These are phyloP conservation scores for Theileria sp. DNA, from an alignment of 169 alveolate species.

Conservation along the genomic window DNA sequence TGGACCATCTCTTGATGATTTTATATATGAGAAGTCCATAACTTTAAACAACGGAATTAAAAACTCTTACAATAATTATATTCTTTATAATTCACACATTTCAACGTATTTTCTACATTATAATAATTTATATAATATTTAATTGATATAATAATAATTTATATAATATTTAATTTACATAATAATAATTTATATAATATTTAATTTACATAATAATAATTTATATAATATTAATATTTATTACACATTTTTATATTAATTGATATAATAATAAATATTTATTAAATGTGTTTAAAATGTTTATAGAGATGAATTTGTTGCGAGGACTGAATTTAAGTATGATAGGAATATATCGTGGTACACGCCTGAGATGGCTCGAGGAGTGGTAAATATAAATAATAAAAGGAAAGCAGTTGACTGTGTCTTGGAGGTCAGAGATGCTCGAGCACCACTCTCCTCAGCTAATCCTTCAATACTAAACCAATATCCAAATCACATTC, in stretches of 20 bases:
- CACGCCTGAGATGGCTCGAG: conserved; percentile 65
- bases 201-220: no score
- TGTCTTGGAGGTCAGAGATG: conserved; percentile 60
- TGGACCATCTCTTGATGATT: conserved; percentile 65
- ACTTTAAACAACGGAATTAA: not conserved
- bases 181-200: no score
- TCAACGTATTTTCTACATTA: not conserved
- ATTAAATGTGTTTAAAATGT: not conserved
- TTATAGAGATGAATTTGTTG: not conserved
- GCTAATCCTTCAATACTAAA: conserved; percentile 41
- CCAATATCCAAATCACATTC: conserved; percentile 40
- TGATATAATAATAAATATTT: no score
- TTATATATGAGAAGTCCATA: conserved; percentile 32
- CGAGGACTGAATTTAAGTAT: conserved; percentile 42
- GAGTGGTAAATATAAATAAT: conserved; percentile 49
- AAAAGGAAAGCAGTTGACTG: conserved; percentile 58
- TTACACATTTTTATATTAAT: no score
- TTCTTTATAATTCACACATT: not conserved
- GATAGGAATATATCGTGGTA: conserved; percentile 68
- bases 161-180: no score
- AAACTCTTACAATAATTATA: conserved; percentile 3
- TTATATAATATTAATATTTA: no score
- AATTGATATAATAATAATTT: no score
- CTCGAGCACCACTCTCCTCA: conserved; percentile 66
- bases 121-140: no score